Conservation (phyloP, 2,329 filamentous ascomycete species). For the Rhytidhysteron rufulum region DNA sequence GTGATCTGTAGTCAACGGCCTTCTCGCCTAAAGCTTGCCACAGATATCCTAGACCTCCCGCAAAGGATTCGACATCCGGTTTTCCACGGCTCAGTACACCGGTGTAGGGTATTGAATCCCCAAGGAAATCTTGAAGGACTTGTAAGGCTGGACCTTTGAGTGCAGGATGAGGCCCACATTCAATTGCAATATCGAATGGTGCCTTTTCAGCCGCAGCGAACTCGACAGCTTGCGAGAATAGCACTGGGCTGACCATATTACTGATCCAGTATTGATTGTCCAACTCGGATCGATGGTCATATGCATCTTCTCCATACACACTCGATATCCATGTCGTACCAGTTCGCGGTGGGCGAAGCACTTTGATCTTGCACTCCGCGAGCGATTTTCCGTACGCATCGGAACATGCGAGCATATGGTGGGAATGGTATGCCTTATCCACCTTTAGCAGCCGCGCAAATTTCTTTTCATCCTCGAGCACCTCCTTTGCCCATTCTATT, state of each 20-base stretch:
- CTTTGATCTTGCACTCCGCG: constrained; percentile 2
- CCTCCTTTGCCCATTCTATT: constrained; percentile 23
- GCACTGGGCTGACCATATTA: constrained; percentile 43
- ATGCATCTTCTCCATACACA: too few species aligned
- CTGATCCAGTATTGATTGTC: constrained; percentile 37
- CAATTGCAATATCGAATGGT: constrained; percentile 36
- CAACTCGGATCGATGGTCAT: too few species aligned
- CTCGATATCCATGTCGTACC: neutral
- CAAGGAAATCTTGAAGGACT: constrained; percentile 22
- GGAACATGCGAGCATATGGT: constrained; percentile 34
- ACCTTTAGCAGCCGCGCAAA: constrained; percentile 37
- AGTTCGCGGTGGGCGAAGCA: neutral
- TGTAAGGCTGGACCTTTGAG: constrained; percentile 37
- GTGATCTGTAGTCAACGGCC: neutral
- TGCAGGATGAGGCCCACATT: constrained; percentile 43
- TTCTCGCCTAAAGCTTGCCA: neutral
- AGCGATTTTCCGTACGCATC: constrained; percentile 14
- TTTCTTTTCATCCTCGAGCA: constrained; percentile 27
- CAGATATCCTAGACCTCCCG: constrained; percentile 3
- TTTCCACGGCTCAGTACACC: constrained; percentile 12
- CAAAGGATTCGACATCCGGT: constrained; percentile 15
- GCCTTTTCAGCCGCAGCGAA: constrained; percentile 14
- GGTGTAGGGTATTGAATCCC: constrained; percentile 5
- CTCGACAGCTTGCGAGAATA: constrained; percentile 40
- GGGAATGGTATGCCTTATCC: constrained; percentile 41